Evolutionary conservation across 2,329 filamentous ascomycete genomes (phyloP).

Genomic region (Pseudogymnoascus sp.): DNA sequence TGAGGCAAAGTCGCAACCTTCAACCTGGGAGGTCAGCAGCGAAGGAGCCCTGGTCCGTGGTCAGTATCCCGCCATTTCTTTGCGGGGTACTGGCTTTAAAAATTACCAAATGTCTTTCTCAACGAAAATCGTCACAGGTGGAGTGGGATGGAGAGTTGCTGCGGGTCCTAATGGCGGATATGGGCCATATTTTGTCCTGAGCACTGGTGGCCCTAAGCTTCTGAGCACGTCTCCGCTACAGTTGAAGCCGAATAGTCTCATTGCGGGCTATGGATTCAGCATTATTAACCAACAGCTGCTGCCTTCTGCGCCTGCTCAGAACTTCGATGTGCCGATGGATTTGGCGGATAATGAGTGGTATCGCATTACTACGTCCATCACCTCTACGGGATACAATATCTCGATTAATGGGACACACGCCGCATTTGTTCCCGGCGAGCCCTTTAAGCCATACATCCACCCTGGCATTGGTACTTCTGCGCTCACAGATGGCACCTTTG

Average conservation of each 20-base stretch:
- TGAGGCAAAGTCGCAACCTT: constrained; percentile 31
- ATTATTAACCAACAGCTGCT: constrained; percentile 34
- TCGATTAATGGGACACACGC: constrained; percentile 24
- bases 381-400: constrained; percentile 25
- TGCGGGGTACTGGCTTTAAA: constrained; percentile 20
- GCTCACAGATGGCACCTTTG: constrained; percentile 30
- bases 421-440: constrained; percentile 10
- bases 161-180: constrained; percentile 15
- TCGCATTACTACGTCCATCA: constrained; percentile 30
- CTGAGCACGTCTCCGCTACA: background rate
- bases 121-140: constrained; percentile 33
- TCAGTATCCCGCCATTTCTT: constrained; percentile 27
- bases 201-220: background rate
- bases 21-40: constrained; percentile 31
- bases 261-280: constrained; percentile 30
- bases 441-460: constrained; percentile 14
- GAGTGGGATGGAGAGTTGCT: constrained; percentile 34
- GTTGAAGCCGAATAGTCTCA: constrained; percentile 29
- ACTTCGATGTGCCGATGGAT: constrained; percentile 23
- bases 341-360: constrained; percentile 35
- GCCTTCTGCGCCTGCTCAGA: constrained; percentile 22
- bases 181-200: constrained; percentile 14
- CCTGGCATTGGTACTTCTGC: constrained; percentile 13
- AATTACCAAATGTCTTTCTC: constrained; percentile 35
- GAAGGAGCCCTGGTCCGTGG: constrained; percentile 33